Evolutionary conservation across 202 grass and related monocot species (phyloP).

Genomic region (Brachypodium distachyon): DNA sequence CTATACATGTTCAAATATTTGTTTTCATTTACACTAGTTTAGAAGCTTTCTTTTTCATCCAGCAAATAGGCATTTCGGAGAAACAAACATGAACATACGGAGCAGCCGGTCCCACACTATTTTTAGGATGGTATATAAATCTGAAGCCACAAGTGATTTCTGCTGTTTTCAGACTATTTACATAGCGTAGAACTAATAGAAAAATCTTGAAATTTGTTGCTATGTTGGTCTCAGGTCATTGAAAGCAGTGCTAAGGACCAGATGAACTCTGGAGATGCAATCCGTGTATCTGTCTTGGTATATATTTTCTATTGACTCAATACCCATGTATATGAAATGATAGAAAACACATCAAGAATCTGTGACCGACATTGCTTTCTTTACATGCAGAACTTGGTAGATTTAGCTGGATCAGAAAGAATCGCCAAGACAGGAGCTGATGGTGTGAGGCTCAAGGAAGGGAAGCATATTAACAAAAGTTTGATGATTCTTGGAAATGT

Average conservation of each 20-base stretch:
- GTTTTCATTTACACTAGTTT: not conserved
- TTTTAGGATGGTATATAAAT: constrained; percentile 77
- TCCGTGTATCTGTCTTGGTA: constrained; percentile 83
- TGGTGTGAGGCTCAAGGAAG: constrained; percentile 81
- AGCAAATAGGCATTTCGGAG: constrained; percentile 95
- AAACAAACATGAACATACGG: constrained; percentile 86
- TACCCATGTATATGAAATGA: not conserved
- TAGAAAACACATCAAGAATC: not conserved
- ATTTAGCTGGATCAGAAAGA: constrained; percentile 92
- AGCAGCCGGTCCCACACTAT: constrained; percentile 90
- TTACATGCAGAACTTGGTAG: constrained; percentile 77
- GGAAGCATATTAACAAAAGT: constrained; percentile 94
- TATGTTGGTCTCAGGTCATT: constrained; percentile 48
- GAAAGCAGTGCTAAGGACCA: constrained; percentile 68
- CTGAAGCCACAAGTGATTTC: not conserved
- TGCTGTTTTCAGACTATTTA: not conserved
- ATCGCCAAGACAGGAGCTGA: constrained; percentile 82
- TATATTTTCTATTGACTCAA: not conserved
- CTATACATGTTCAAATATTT: not conserved
- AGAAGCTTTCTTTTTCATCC: not conserved
- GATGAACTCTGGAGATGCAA: constrained; percentile 50
- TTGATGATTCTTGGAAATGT: constrained; percentile 97
- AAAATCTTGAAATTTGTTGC: not conserved
- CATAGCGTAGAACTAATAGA: not conserved
- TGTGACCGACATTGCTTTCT: not conserved